Percentiles rank a stretch among this genome's conserved stretches.
Conservation (phyloP, 2,329 filamentous ascomycete species). For the Chaetomium globosum region DNA sequence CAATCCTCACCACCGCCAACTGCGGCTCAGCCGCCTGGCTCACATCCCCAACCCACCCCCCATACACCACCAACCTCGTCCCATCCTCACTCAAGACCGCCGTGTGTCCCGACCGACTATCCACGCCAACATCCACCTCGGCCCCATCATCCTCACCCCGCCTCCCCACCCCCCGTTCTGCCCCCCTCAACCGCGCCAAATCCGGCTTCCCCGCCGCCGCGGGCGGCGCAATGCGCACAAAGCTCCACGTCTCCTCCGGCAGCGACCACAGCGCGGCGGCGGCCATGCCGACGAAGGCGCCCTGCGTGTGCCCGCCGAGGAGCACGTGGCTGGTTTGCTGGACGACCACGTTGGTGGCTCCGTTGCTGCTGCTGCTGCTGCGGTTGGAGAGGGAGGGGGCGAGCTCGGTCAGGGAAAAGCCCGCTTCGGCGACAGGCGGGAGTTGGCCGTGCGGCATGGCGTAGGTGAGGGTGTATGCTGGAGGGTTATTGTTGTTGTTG, state of each 20-base stretch:
- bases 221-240: conserved; percentile 63
- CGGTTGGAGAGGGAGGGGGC: conserved; percentile 69
- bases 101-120: conserved; percentile 87
- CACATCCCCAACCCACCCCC: conserved; percentile 89
- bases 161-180: not conserved
- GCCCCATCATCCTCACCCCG: not conserved
- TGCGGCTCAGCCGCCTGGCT: conserved; percentile 78
- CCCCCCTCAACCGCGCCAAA: conserved; percentile 41
- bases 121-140: conserved; percentile 49
- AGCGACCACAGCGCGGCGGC: conserved; percentile 84
- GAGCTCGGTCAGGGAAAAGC: conserved; percentile 79
- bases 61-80: conserved; percentile 73
- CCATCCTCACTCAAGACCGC: conserved; percentile 80
- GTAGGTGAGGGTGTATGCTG: conserved; percentile 44
- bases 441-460: conserved; percentile 61
- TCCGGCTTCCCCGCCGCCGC: conserved; percentile 51
- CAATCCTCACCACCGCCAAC: conserved; percentile 74
- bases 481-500: conserved; percentile 34
- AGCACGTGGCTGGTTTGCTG: conserved; percentile 79
- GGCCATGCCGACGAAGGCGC: conserved; percentile 92
- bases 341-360: conserved; percentile 49
- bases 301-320: conserved; percentile 79
- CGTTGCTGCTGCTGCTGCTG: not conserved
- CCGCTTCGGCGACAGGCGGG: conserved; percentile 76
- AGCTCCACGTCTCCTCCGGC: conserved; percentile 85